Percentiles rank a stretch among this genome's conserved stretches.
Conservation (phyloP, 495 filamentous ascomycete species). For the Talaromyces ruber region DNA sequence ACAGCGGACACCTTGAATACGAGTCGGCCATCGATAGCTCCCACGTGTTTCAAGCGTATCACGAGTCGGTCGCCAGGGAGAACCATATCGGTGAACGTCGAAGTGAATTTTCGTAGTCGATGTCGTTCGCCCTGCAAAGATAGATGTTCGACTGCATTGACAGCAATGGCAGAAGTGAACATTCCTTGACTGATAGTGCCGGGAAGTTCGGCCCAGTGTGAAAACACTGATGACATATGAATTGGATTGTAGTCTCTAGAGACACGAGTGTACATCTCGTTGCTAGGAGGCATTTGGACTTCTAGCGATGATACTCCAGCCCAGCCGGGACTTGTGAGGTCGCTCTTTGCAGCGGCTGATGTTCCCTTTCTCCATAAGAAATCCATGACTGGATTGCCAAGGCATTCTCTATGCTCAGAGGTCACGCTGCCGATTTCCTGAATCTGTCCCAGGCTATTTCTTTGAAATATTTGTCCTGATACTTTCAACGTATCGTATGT, state of each 20-base stretch:
- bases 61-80: constrained; percentile 22
- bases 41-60: constrained; percentile 22
- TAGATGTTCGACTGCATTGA: constrained; percentile 94
- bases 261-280: constrained; percentile 93
- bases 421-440: not conserved
- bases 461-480: not conserved
- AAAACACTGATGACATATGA: constrained; percentile 92
- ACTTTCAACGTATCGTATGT: not conserved
- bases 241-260: constrained; percentile 98
- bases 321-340: constrained; percentile 95
- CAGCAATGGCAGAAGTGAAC: constrained; percentile 95
- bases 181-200: constrained; percentile 59
- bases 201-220: constrained; percentile 78
- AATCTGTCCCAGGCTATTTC: not conserved
- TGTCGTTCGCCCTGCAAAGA: constrained; percentile 93
- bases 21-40: constrained; percentile 26
- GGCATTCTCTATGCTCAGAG: constrained; percentile 4
- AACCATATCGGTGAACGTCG: constrained; percentile 27
- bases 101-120: constrained; percentile 36
- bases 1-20: constrained; percentile 17
- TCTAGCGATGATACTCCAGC: constrained; percentile 80
- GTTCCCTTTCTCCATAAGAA: constrained; percentile 21
- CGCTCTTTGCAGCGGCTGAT: constrained; percentile 46
- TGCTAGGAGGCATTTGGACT: constrained; percentile 81
- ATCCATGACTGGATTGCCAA: constrained; percentile 22